Evolutionary conservation across 768 basidiomycete species (phyloP), one percentile per base, ranked within the genome.

Genomic region (Kwoniella botswanensis): DNA sequence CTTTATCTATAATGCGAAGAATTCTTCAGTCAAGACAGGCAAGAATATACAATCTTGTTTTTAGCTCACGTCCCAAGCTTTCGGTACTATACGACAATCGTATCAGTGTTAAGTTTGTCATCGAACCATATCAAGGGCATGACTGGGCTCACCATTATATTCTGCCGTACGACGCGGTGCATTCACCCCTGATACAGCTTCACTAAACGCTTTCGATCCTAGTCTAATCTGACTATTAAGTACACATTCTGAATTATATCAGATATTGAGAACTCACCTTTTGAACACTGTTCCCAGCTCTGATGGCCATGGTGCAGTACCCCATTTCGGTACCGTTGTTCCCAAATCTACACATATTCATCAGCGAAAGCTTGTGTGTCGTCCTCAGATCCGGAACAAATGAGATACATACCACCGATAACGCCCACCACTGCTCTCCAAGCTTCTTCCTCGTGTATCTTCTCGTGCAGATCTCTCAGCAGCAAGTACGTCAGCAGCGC

Each of bases 131-230:
- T 21, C 5, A 56, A 26, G 15, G 12, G 15, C 2, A 50, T 12
- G 22, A 1, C 1, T 9, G 26, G 2, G 78, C 81, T 57, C 65
- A 79, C 77, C 85, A 76, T 78, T 80, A 62, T 78, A 86, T 68
- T 82, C 84, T 26, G 76, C 84, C 13, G 85, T 85, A 24, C 85
- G 71, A 4, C 85, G 76, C 46, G 79, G 87, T 9, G 87, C 86
- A 63, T 87, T 87, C 52, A 87, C 67, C 0, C 85, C 82, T 0
- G 84, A 81, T 0, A 87, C 85, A 4, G 85, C 86, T 43, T 86
- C 85, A 4, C 81, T 83, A 17, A 87, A 65, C 0, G 72, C 72
- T 74, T 86, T 86, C 60, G 86, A 84, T 26, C 26, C 26, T 26
- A 26, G 4, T 26, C 26, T 26, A 26, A 2, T 2, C 3, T 26